Percentiles rank a stretch among this genome's conserved stretches.
Evolutionary conservation across 768 basidiomycete genomes (phyloP).

Genomic region (Russula virescens): DNA sequence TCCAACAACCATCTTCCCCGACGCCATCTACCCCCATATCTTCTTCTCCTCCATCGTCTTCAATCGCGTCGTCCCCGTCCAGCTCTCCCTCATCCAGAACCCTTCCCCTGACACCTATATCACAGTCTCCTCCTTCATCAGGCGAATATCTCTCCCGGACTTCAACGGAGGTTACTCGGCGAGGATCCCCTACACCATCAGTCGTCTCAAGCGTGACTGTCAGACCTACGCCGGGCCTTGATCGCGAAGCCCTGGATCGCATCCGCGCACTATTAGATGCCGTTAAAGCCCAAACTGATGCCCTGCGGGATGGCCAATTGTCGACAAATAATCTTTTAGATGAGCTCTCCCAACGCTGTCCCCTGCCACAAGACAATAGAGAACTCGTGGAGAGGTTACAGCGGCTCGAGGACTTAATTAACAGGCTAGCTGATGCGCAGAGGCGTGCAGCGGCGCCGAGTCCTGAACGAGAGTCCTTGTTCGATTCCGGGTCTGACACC

Average conservation of each 20-base stretch:
- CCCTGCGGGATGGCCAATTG: conserved; percentile 57
- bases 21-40: conserved; percentile 9
- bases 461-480: conserved; percentile 31
- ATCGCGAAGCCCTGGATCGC: conserved; percentile 35
- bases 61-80: conserved; percentile 32
- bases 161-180: conserved; percentile 25
- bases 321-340: conserved; percentile 57
- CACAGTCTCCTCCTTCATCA: conserved; percentile 23
- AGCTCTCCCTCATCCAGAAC: conserved; percentile 12
- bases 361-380: conserved; percentile 37
- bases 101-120: conserved; percentile 16
- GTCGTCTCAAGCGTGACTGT: conserved; percentile 35
- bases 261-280: conserved; percentile 50
- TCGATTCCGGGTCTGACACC: conserved; percentile 29
- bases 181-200: conserved; percentile 31
- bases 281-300: conserved; percentile 53
- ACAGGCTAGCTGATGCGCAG: conserved; percentile 13
- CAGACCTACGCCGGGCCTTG: conserved; percentile 31
- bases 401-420: conserved; percentile 22
- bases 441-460: conserved; percentile 20
- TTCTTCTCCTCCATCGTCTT: conserved; percentile 36
- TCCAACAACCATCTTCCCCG: conserved; percentile 18
- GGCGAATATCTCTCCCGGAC: conserved; percentile 37
- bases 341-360: conserved; percentile 45
- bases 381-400: conserved; percentile 25